phyloP scores from a whole-genome alignment of 495 filamentous ascomycete species.

The Aspergillus panamensis region DNA sequence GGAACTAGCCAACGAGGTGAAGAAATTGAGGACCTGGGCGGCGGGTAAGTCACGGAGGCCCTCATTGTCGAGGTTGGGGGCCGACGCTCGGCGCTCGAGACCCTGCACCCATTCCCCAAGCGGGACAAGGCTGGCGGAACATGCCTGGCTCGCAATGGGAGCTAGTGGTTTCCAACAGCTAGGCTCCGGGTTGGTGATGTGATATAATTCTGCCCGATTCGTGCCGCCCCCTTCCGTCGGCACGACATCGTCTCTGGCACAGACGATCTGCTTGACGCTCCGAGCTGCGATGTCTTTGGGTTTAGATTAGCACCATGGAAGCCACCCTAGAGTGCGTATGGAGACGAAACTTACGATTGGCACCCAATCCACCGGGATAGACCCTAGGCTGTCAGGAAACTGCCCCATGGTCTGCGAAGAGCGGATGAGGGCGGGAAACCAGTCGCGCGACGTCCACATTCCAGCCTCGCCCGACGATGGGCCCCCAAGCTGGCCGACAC shows the following conservation, averaged over 20 bases:
- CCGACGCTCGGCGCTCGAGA: conserved; percentile 5
- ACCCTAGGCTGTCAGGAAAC: conserved; percentile 22
- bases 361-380: conserved; percentile 26
- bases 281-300: conserved; percentile 7
- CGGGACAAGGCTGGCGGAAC: conserved; percentile 5
- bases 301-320: too few species aligned
- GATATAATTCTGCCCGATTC: conserved; percentile 9
- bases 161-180: conserved; percentile 21
- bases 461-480: conserved; percentile 29
- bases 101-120: conserved; percentile 18
- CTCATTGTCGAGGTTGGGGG: too few species aligned
- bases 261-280: conserved; percentile 11
- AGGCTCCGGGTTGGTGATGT: conserved; percentile 23
- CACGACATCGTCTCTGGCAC: not conserved
- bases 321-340: too few species aligned
- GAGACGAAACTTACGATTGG: too few species aligned
- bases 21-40: conserved; percentile 21
- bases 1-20: too few species aligned
- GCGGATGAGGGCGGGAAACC: conserved; percentile 35
- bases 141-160: not conserved
- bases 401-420: conserved; percentile 29
- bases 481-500: conserved; percentile 59
- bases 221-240: too few species aligned
- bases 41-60: not conserved
- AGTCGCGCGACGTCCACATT: conserved; percentile 38